Base-by-base conservation (phyloP, 352 stramenopile species). In the Phytopythium litorale region DNA sequence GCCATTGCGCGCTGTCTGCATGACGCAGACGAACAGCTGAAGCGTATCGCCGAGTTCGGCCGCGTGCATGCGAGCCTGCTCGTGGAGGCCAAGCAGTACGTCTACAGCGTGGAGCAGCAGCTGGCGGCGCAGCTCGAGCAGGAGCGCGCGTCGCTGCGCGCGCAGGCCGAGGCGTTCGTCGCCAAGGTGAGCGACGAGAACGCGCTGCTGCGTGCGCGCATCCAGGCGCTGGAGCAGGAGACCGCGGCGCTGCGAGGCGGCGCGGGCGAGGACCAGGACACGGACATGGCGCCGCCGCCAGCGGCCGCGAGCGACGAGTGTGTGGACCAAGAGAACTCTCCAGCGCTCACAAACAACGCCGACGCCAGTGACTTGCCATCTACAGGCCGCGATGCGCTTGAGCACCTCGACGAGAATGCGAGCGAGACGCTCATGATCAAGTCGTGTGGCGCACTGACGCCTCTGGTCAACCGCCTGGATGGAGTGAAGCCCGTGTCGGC, bases 11-110 rank as follows among this genome's bases (percentile, higher is more conserved):
- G 7, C 38, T 28, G 48, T 54, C 19, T 13, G 43, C 5, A 13
- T 21, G 46, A n/a, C 21, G 23, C 45, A 92, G 83, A 88, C 58
- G 79, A 92, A 46, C 83, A 92, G 63, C 64, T 92, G 21, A 92
- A 90, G 67, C 76, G 83, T 38, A 92, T 92, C 58, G 75, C 78
- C 1, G 83, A 92, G 59, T 92, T 92, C 59, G 83, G 83, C 32
- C 79, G 83, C 35, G 80, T 88, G 16, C 80, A 89, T 63, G 79
- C 77, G 4, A 88, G 68, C 45, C 65, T 92, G 12, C 58, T 90
- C 37, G 75, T 83, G 25, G 80, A 92, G 61, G 80, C 83, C 4
- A 88, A 81, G 53, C 67, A 87, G 57, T 84, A 87, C 58, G 83
- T 92, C 28, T 70, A 65, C 51, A 76, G 72, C 60, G 70, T 89